Base-by-base conservation (phyloP, 2,329 filamentous ascomycete genomes). In the Onygena corvina region DNA sequence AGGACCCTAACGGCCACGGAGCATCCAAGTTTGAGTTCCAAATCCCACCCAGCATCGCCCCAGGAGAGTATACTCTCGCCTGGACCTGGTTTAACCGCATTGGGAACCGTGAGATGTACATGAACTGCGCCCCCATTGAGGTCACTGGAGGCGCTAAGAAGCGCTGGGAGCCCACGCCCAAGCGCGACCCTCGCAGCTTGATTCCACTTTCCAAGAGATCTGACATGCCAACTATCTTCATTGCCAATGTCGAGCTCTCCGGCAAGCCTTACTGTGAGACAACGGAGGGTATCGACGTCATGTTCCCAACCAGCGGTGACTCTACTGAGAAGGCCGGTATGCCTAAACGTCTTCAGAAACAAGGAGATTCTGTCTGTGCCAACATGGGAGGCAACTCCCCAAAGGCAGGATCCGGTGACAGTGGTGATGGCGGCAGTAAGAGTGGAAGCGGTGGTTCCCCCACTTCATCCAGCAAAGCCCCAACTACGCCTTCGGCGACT, bases 51-150 rank as follows among this genome's bases (percentile, higher is more conserved):
- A 77, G 81, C 18, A 75, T 95, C 42, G 78, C 81, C 6, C 70
- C 81, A 1, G 92, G 90, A 3, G 76, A 88, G 34, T 89, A 84
- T 21, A 85, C 81, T 0, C 73, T 96, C 3, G 86, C 86, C 0
- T 96, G 89, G 88, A 87, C 87, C 0, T 96, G 92, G 92, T 80
- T 94, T 67, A 96, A 96, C 67, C 84, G 83, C 52, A 61, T 94
- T 7, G 92, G 92, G 2, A 94, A 94, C 71, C 82, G 89, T 1
- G 92, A 96, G 64, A 87, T 94, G 76, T 95, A 96, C 75, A 94
- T 94, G 88, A 93, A 94, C 75, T 98, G 90, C 58, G 86, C 84
- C 0, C 79, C 86, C 0, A 66, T 94, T 44, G 76, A 73, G 0
- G 73, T 96, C 20, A 77, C 66, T 3, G 67, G 69, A 18, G 65